Conservation (phyloP, 768 basidiomycete species). For the Austroboletus eburneus region DNA sequence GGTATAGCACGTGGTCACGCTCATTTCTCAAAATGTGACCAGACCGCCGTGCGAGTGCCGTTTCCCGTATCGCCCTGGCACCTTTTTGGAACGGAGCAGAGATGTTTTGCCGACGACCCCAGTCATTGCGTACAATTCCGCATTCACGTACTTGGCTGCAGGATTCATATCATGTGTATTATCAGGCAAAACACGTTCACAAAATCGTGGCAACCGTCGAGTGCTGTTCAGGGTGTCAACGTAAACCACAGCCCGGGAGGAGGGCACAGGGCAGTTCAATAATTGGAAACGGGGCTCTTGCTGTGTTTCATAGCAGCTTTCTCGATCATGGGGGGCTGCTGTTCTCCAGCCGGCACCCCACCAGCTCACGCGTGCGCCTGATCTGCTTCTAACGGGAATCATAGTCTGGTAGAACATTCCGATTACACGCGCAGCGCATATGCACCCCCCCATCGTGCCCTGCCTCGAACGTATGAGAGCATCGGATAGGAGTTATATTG, state of each 20-base stretch:
- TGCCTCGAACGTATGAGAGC: background rate
- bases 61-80: constrained; percentile 8
- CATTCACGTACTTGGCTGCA: constrained; percentile 23
- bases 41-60: background rate
- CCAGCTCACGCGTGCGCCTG: constrained; percentile 10
- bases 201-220: constrained; percentile 17
- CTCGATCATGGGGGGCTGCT: constrained; percentile 10
- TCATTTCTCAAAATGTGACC: constrained; percentile 5
- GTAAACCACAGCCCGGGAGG: constrained; percentile 27
- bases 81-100: constrained; percentile 20
- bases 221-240: constrained; percentile 26
- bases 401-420: constrained; percentile 13
- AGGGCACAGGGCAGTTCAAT: constrained; percentile 21
- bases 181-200: constrained; percentile 19
- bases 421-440: constrained; percentile 16
- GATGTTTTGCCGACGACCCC: constrained; percentile 20
- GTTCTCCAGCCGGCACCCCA: constrained; percentile 8
- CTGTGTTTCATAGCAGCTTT: constrained; percentile 12
- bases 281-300: constrained; percentile 16
- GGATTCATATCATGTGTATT: constrained; percentile 19
- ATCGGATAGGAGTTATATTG: constrained; percentile 21
- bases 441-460: constrained; percentile 5
- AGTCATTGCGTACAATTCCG: constrained; percentile 18
- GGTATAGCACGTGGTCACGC: constrained; percentile 15
- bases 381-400: constrained; percentile 24